Percentiles rank a stretch among this genome's conserved stretches.
Evolutionary conservation across 2,329 filamentous ascomycete genomes (phyloP).

Genomic region (Venturiaceae sp.): DNA sequence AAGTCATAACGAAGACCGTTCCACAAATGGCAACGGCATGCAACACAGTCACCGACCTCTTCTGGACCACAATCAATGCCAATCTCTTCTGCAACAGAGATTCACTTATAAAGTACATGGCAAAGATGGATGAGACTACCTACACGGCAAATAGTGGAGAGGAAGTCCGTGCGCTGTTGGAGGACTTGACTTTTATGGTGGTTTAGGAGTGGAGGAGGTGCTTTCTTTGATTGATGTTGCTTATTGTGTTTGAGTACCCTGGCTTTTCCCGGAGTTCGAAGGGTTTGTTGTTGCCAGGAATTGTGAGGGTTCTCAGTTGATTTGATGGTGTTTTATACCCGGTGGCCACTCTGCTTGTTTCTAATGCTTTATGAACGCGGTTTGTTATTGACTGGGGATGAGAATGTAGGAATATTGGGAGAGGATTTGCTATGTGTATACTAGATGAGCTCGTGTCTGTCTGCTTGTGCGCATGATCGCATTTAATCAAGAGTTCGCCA

Average conservation of each 20-base stretch:
- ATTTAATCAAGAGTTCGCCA: neutral
- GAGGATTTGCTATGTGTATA: neutral
- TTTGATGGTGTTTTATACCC: neutral
- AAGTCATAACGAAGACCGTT: neutral
- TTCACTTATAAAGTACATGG: neutral
- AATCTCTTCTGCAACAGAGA: neutral
- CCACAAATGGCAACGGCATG: neutral
- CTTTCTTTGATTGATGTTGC: neutral
- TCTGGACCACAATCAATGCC: neutral
- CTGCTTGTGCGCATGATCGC: neutral
- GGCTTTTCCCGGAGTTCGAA: neutral
- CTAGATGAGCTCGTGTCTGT: neutral
- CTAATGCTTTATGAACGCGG: neutral
- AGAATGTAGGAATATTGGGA: neutral
- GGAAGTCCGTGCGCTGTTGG: neutral
- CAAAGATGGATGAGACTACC: neutral
- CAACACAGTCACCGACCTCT: neutral
- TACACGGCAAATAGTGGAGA: neutral
- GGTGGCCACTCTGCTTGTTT: neutral
- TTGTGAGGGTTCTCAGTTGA: neutral
- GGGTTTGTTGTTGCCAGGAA: neutral
- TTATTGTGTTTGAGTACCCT: neutral
- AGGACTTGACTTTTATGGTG: neutral
- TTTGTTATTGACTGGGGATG: neutral
- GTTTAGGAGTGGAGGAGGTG: too few relatives aligned